Percentiles rank a stretch among this genome's conserved stretches.
Conservation (phyloP, 176 grass and related monocot genomes). For the Oryza glaberrima region DNA sequence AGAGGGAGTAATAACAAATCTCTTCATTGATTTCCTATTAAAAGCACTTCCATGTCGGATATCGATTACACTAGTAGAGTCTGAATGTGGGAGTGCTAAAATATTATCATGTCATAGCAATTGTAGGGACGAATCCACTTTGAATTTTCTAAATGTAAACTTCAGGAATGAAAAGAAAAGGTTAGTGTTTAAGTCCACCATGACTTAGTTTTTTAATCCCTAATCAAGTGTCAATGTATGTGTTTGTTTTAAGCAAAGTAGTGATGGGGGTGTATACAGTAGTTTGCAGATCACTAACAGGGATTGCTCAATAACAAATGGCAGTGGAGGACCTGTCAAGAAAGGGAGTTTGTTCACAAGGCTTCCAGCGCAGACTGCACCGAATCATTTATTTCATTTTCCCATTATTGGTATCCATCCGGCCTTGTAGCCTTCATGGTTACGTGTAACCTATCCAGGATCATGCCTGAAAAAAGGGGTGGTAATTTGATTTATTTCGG, state of each 20-base stretch:
- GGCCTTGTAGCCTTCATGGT: background rate
- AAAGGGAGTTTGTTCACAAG: conserved; percentile 31
- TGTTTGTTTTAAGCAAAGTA: background rate
- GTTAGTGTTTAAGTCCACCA: conserved; percentile 18
- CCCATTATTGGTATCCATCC: background rate
- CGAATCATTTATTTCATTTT: conserved; percentile 20
- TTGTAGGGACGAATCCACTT: background rate
- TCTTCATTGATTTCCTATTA: too few species aligned
- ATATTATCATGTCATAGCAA: too few species aligned
- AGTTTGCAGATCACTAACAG: conserved; percentile 22
- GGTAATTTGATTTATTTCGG: background rate
- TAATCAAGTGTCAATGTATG: background rate
- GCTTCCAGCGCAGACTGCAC: conserved; percentile 53
- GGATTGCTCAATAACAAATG: conserved; percentile 21
- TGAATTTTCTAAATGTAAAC: background rate
- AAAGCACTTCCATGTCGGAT: too few species aligned
- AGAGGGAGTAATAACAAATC: too few species aligned
- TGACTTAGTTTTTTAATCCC: background rate
- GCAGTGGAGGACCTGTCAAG: conserved; percentile 35
- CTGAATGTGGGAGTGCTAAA: too few species aligned
- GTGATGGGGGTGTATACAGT: background rate
- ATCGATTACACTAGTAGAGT: too few species aligned
- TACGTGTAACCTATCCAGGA: background rate
- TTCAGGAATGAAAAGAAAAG: background rate
- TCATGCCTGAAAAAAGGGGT: background rate